Base-by-base conservation (phyloP, 768 basidiomycete species). In the Psilocybe cubensis region DNA sequence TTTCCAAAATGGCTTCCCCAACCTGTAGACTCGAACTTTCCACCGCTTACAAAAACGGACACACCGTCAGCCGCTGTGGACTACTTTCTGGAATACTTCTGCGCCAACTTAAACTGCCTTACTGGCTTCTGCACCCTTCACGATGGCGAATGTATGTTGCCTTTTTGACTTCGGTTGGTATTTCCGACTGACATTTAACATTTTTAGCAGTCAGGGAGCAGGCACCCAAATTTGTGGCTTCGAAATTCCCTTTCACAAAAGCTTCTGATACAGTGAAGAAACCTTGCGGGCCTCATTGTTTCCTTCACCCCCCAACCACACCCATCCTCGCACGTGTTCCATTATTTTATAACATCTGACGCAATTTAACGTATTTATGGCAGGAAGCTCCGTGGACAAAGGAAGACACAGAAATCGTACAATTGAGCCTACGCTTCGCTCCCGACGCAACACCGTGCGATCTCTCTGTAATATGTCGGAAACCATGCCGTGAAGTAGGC, bases 401-500 rank as follows among this genome's bases (percentile, higher is more conserved):
- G n/a, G 46, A 64, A 0, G 82, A 85, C 6, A 52, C 73, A 3
- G 74, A 80, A 31, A 59, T 70, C 0, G 64, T 88, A 2, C 66
- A 61, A 20, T 69, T 67, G 2, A 64, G 83, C 4, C 68, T 83
- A 9, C 69, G 77, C 17, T 66, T 81, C 21, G 70, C 74, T 0
- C 80, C 81, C 6, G 78, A 85, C 44, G 64, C 72, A 3, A 66
- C 72, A 0, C 75, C 86, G 0, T 89, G 88, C 59, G 78, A 84
- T 45, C 68, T 89, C 11, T 81, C 85, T 17, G 65, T 73, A 1
- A 69, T 89, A 12, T 82, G 82, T 66, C 74, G 74, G 9, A 85
- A 82, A 58, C 81, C 86, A 4, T 91, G 89, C 66, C 68, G 70
- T 27, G 84, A 90, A 74, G 88, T 87, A n/a, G 9, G 8, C n/a